A percentile compares a stretch with the other conserved stretches of the same genome.
phyloP scores from a whole-genome alignment of 2,329 filamentous ascomycete genomes.

The Monilinia vaccinii-corymbosi region DNA sequence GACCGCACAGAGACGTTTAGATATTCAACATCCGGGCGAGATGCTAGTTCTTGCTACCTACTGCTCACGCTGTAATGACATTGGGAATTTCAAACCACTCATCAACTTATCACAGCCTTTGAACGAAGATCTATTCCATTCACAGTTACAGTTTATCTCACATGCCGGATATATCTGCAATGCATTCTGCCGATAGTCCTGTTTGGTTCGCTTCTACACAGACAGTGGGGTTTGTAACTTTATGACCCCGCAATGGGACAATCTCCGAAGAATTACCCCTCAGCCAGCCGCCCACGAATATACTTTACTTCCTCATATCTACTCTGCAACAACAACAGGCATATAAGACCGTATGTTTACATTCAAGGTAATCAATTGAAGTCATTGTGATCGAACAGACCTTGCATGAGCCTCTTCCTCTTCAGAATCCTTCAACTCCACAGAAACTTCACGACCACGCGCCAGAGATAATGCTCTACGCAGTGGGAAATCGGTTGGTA shows the following conservation, averaged over 20 bases:
- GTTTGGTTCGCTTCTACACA: conserved; percentile 4
- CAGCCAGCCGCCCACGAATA: neutral
- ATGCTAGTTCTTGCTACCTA: neutral
- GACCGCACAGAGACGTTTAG: too few species aligned
- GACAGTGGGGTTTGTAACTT: neutral
- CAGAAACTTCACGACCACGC: neutral
- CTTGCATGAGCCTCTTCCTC: neutral
- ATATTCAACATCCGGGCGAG: too few species aligned
- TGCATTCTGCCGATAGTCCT: neutral
- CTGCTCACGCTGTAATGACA: neutral
- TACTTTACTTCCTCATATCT: neutral
- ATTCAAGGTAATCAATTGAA: neutral
- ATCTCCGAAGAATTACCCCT: neutral
- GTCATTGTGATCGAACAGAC: neutral
- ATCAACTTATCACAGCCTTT: neutral
- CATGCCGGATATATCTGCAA: neutral
- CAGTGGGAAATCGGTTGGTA: conserved; percentile 23
- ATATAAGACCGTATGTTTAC: neutral
- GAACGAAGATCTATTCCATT: neutral
- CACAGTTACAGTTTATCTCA: neutral
- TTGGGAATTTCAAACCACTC: neutral
- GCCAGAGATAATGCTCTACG: conserved; percentile 18
- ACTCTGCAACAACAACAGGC: too few species aligned
- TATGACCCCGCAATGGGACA: neutral
- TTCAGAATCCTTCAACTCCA: too few species aligned